A percentile compares a stretch with the other conserved stretches of the same genome.
These are phyloP conservation scores for Petunia hybrid DNA, from an alignment of 305 asterid genomes.

Conservation along the genomic window DNA sequence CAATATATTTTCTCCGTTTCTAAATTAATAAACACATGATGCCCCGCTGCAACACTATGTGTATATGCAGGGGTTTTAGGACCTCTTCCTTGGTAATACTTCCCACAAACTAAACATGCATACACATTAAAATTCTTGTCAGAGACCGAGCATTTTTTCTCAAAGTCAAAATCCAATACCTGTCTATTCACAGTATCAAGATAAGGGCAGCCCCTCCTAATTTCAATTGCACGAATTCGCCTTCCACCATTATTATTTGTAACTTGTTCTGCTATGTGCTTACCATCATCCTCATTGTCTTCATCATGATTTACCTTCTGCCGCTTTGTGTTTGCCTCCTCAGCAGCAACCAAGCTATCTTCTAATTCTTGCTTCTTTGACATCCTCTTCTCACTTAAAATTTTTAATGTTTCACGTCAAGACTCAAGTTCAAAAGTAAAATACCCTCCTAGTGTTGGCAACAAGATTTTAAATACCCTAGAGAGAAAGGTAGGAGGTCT, in stretches of 20 bases:
- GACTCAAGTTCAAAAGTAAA: too few relatives aligned
- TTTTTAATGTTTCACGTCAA: background rate
- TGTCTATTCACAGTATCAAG: conserved; percentile 97
- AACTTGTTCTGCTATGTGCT: conserved; percentile 36
- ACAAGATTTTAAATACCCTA: too few relatives aligned
- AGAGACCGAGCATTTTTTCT: conserved; percentile 93
- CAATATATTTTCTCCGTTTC: conserved; percentile 93
- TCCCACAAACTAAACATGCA: conserved; percentile 97
- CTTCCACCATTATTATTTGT: conserved; percentile 22
- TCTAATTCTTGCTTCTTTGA: conserved; percentile 31
- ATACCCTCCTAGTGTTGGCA: too few relatives aligned
- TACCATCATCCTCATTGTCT: conserved; percentile 38
- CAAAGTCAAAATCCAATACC: conserved; percentile 98
- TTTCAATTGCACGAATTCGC: conserved; percentile 69
- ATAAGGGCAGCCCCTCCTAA: conserved; percentile 93
- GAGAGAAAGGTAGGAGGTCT: too few relatives aligned
- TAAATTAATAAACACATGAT: conserved; percentile 93
- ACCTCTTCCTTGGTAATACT: conserved; percentile 96
- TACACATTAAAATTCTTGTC: conserved; percentile 91
- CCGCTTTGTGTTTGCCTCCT: conserved; percentile 26
- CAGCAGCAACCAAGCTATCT: conserved; percentile 6
- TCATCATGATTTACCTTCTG: conserved; percentile 35
- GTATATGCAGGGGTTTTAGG: conserved; percentile 94
- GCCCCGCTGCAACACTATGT: conserved; percentile 94
- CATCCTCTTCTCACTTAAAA: conserved; percentile 31